A percentile compares a stretch with the other conserved stretches of the same genome.
These are phyloP conservation scores for Pseudohalonectria lignicola DNA, from an alignment of 2,329 filamentous ascomycete species.

Conservation along the genomic window DNA sequence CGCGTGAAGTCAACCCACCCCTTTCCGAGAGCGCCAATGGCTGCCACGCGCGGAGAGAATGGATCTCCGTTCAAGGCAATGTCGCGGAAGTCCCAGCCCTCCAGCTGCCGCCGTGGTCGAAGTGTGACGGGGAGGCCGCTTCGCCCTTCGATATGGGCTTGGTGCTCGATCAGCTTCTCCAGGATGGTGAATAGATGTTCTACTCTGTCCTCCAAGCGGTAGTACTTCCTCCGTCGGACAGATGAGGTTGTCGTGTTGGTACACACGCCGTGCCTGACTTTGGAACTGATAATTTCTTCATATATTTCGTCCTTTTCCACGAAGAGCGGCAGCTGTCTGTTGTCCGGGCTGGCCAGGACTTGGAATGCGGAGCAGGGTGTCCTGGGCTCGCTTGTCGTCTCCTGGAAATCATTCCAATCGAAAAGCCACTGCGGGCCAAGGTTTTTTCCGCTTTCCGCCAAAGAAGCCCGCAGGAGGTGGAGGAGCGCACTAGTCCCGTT, in stretches of 20 bases:
- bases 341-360: background rate
- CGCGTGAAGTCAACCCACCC: slow-evolving; percentile 14
- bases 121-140: slow-evolving; percentile 5
- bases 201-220: too few species aligned
- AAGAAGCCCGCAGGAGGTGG: slow-evolving; percentile 10
- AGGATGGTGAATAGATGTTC: slow-evolving; percentile 9
- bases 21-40: slow-evolving; percentile 3
- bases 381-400: too few species aligned
- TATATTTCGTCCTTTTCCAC: background rate
- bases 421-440: too few species aligned
- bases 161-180: slow-evolving; percentile 14
- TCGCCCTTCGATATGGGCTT: slow-evolving; percentile 5
- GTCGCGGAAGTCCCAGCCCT: slow-evolving; percentile 18
- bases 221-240: too few species aligned
- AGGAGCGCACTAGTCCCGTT: slow-evolving; percentile 15
- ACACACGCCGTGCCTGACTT: too few species aligned
- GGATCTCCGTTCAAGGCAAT: slow-evolving; percentile 9
- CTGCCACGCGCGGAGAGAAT: slow-evolving; percentile 9
- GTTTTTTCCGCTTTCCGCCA: slow-evolving; percentile 6
- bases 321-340: background rate
- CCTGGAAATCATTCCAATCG: background rate
- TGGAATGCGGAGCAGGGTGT: too few species aligned
- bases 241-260: too few species aligned
- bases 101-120: slow-evolving; percentile 11
- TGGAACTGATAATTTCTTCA: slow-evolving; percentile 4